Conservation (phyloP, 495 filamentous ascomycete genomes). For the Xylaria bambusicola region DNA sequence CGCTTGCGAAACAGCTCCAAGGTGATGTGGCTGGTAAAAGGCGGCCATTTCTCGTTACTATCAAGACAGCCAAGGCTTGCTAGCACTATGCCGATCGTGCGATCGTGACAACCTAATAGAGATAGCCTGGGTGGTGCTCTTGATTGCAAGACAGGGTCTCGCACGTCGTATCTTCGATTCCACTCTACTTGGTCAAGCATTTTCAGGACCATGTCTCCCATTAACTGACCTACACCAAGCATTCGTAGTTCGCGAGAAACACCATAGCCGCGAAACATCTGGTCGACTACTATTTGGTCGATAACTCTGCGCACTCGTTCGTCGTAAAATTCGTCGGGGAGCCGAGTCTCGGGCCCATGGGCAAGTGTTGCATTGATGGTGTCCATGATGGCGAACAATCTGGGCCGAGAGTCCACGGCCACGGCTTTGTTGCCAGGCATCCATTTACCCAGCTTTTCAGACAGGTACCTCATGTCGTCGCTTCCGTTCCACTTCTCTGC, state of each 20-base stretch:
- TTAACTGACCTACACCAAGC: constrained; percentile 69
- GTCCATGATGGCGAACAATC: constrained; percentile 76
- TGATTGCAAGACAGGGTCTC: constrained; percentile 9
- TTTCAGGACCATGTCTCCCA: constrained; percentile 65
- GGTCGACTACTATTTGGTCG: constrained; percentile 70
- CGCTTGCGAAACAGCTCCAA: constrained; percentile 66
- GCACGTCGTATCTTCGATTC: constrained; percentile 10
- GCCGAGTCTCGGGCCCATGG: constrained; percentile 65
- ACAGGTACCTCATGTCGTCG: constrained; percentile 69
- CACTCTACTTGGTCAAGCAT: constrained; percentile 19
- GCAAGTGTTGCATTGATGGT: constrained; percentile 74
- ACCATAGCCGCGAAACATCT: constrained; percentile 76
- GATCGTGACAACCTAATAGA: constrained; percentile 78
- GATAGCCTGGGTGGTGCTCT: constrained; percentile 13
- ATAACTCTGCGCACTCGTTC: constrained; percentile 54
- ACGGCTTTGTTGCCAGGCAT: constrained; percentile 64
- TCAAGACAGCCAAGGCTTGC: constrained; percentile 66
- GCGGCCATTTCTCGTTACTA: constrained; percentile 59
- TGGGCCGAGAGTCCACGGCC: constrained; percentile 71
- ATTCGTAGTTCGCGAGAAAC: constrained; percentile 73
- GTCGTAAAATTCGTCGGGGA: constrained; percentile 78
- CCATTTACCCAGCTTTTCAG: constrained; percentile 65
- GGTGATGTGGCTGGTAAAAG: constrained; percentile 74
- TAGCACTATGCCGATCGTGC: constrained; percentile 73
- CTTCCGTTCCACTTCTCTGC: constrained; percentile 71